Conservation (phyloP, 1,284 basidiomycete species). For the Nidula niveotomentosa region DNA sequence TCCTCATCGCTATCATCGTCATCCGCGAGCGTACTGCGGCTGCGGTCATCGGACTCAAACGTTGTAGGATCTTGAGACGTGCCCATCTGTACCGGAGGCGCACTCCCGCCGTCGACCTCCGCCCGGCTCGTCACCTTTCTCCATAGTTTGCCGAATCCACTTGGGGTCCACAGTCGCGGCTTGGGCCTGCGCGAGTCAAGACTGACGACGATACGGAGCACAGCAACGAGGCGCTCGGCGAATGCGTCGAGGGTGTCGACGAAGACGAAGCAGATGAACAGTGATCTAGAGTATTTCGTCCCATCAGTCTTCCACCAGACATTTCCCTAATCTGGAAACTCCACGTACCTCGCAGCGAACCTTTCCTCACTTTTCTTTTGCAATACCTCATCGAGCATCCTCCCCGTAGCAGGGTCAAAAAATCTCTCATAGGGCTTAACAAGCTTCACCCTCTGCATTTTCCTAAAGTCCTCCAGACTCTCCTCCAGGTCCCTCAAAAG, state of each 20-base stretch:
- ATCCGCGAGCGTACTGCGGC: conserved; percentile 10
- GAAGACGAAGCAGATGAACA: conserved; percentile 42
- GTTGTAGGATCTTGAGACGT: conserved; percentile 28
- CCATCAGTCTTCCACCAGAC: too few species aligned
- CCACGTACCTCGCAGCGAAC: conserved; percentile 35
- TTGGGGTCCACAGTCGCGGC: conserved; percentile 37
- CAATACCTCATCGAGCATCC: conserved; percentile 14
- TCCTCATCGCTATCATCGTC: conserved; percentile 14
- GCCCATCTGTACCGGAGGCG: conserved; percentile 27
- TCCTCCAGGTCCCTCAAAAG: conserved; percentile 17
- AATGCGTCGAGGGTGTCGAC: conserved; percentile 37
- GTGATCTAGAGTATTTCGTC: conserved; percentile 22
- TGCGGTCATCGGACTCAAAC: conserved; percentile 15
- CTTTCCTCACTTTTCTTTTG: conserved; percentile 20
- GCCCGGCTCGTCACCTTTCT: conserved; percentile 22
- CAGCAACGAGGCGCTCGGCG: conserved; percentile 27
- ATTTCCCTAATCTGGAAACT: too few species aligned
- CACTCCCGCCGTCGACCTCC: conserved; percentile 11
- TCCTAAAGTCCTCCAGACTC: conserved; percentile 28
- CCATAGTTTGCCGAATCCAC: conserved; percentile 34
- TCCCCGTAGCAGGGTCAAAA: conserved; percentile 33
- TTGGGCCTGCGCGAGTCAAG: conserved; percentile 30
- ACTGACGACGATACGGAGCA: conserved; percentile 26
- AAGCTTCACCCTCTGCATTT: conserved; percentile 26
- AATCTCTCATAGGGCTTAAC: conserved; percentile 36